Percentiles rank a stretch among this genome's conserved stretches.
These are phyloP conservation scores for Penicillium salamii DNA, from an alignment of 495 filamentous ascomycete genomes.

Conservation along the genomic window DNA sequence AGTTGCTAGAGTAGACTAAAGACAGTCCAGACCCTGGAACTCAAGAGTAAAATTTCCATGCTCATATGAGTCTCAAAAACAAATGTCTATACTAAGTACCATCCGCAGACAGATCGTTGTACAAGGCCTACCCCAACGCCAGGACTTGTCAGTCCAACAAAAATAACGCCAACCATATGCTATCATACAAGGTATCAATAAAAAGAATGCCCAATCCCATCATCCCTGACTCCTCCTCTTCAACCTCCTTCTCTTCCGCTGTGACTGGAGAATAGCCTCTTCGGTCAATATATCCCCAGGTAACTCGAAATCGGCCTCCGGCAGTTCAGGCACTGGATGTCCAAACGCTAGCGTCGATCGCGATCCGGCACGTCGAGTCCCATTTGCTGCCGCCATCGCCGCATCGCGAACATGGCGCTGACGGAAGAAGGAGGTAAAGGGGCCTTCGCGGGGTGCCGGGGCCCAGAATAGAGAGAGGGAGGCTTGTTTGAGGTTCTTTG, in stretches of 20 bases:
- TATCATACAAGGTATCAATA: neutral
- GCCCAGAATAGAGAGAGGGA: slow-evolving; percentile 3
- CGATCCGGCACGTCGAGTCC: slow-evolving; percentile 39
- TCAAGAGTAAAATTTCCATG: too few relatives aligned
- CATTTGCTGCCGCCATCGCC: slow-evolving; percentile 59
- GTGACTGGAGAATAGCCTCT: slow-evolving; percentile 63
- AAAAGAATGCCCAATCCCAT: neutral
- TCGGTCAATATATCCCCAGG: slow-evolving; percentile 67
- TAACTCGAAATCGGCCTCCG: slow-evolving; percentile 67
- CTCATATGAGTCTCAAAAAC: too few relatives aligned
- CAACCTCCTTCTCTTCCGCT: slow-evolving; percentile 53
- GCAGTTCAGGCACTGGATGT: slow-evolving; percentile 70
- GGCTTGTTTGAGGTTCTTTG: slow-evolving; percentile 4
- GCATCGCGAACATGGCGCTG: slow-evolving; percentile 74
- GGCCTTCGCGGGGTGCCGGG: slow-evolving; percentile 47
- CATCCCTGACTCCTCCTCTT: slow-evolving; percentile 37
- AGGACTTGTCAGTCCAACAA: neutral
- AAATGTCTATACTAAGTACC: neutral
- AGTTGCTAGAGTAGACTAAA: too few relatives aligned
- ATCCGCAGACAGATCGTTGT: neutral
- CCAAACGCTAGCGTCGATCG: slow-evolving; percentile 64
- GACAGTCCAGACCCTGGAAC: too few relatives aligned
- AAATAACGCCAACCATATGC: neutral
- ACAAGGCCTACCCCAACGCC: neutral
- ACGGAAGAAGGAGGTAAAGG: slow-evolving; percentile 81